Conservation (phyloP, 768 basidiomycete genomes). For the Tulasnella sp. region DNA sequence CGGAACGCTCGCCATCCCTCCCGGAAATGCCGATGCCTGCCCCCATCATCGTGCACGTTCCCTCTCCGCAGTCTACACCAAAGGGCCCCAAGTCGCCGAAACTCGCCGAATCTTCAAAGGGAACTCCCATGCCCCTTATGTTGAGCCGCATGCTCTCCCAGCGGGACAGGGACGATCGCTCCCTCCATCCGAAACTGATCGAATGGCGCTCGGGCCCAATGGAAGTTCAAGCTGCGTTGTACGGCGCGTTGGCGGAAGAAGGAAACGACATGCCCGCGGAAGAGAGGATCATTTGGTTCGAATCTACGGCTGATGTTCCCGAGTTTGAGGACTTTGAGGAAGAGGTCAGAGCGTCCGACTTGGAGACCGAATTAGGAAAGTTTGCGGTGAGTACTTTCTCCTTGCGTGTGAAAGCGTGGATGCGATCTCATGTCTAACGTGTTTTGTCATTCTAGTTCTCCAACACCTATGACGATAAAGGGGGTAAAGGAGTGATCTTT, state of each 20-base stretch:
- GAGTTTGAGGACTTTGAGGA: slow-evolving; percentile 19
- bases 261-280: slow-evolving; percentile 16
- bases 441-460: neutral
- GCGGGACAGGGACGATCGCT: neutral
- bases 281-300: slow-evolving; percentile 14
- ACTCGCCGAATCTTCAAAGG: neutral
- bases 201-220: slow-evolving; percentile 20
- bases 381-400: slow-evolving; percentile 11
- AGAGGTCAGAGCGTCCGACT: slow-evolving; percentile 11
- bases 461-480: slow-evolving; percentile 21
- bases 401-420: neutral
- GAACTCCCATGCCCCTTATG: neutral
- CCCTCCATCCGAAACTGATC: neutral
- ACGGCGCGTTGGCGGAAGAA: slow-evolving; percentile 21
- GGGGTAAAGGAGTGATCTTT: slow-evolving; percentile 19
- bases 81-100: neutral
- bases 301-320: neutral
- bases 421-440: neutral
- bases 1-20: neutral
- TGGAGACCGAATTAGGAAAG: slow-evolving; percentile 19
- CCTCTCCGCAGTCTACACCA: neutral
- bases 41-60: neutral
- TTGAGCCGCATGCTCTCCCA: neutral
- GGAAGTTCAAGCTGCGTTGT: slow-evolving; percentile 23
- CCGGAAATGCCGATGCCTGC: neutral